Percentiles rank a stretch among this genome's conserved stretches.
Conservation (phyloP, 2,329 filamentous ascomycete species). For the Botrytis fragariae region DNA sequence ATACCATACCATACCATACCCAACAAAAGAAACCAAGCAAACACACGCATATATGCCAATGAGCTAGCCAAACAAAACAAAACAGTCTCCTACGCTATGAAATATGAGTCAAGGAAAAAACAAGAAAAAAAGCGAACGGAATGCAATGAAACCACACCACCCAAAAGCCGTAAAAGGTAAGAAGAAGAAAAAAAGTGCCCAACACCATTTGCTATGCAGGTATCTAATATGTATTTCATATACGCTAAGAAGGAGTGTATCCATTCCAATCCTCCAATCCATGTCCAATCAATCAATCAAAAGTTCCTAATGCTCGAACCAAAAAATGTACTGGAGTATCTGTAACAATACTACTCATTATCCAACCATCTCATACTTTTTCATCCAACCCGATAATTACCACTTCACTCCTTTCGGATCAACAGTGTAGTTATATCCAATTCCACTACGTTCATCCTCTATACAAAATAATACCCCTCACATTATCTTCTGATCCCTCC, state of each 20-base stretch:
- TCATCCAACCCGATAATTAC: not conserved
- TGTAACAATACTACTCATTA: not conserved
- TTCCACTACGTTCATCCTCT: not conserved
- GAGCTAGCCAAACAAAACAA: not conserved
- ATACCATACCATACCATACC: not conserved
- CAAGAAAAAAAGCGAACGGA: not conserved
- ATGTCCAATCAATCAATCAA: not conserved
- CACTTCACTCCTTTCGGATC: not conserved
- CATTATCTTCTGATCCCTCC: not conserved
- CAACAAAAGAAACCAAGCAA: not conserved
- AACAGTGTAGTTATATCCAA: not conserved
- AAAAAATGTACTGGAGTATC: not conserved
- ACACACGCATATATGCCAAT: not conserved
- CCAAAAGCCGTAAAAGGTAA: not conserved
- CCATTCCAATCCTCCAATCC: not conserved
- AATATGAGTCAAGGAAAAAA: not conserved
- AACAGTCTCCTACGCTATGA: not conserved
- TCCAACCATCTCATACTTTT: not conserved
- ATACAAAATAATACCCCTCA: not conserved
- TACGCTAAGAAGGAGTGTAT: conserved; percentile 10
- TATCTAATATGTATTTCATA: conserved; percentile 17
- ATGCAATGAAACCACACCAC: not conserved
- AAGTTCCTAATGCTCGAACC: not conserved
- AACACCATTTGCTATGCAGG: conserved; percentile 13
- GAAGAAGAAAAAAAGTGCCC: not conserved